Percentiles rank a stretch among this genome's conserved stretches.
Conservation (phyloP, 2,329 filamentous ascomycete species). For the Penicillium olsonii region DNA sequence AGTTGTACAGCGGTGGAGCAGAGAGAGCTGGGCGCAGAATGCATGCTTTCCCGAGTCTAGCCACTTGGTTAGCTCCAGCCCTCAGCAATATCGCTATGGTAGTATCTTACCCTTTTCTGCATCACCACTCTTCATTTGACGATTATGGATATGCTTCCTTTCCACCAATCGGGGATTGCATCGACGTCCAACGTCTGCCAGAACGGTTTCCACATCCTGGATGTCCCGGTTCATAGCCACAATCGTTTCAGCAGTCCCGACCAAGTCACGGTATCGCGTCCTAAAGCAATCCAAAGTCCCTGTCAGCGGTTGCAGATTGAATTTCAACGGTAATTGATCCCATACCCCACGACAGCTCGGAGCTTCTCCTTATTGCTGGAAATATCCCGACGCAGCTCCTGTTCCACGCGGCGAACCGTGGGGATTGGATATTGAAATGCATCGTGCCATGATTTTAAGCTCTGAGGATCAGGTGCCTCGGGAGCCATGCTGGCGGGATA, state of each 20-base stretch:
- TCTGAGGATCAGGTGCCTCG: slow-evolving; percentile 58
- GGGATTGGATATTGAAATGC: slow-evolving; percentile 67
- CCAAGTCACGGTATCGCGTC: slow-evolving; percentile 78
- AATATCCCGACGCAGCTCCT: slow-evolving; percentile 63
- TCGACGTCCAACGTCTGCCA: slow-evolving; percentile 71
- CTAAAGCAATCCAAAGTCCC: slow-evolving; percentile 36
- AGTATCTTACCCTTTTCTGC: slow-evolving; percentile 33
- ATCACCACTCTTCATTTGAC: slow-evolving; percentile 46
- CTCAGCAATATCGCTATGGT: neutral
- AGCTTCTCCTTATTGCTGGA: slow-evolving; percentile 67
- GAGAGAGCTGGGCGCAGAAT: slow-evolving; percentile 58
- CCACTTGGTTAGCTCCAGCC: slow-evolving; percentile 19
- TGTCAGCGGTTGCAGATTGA: slow-evolving; percentile 1
- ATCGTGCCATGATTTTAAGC: slow-evolving; percentile 64
- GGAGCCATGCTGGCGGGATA: slow-evolving; percentile 48
- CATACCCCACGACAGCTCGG: slow-evolving; percentile 65
- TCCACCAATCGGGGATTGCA: slow-evolving; percentile 75
- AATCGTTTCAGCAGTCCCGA: slow-evolving; percentile 92
- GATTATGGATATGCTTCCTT: slow-evolving; percentile 62
- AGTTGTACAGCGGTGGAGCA: slow-evolving; percentile 59
- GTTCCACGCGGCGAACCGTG: slow-evolving; percentile 62
- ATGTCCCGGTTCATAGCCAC: slow-evolving; percentile 84
- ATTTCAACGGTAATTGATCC: slow-evolving; percentile 8
- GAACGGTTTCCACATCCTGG: slow-evolving; percentile 68
- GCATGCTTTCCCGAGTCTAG: slow-evolving; percentile 46